Percentiles rank a stretch among this genome's conserved stretches.
These are phyloP conservation scores for Ettlia oleoabundans DNA, from an alignment of 139 green algal genomes.

Conservation along the genomic window DNA sequence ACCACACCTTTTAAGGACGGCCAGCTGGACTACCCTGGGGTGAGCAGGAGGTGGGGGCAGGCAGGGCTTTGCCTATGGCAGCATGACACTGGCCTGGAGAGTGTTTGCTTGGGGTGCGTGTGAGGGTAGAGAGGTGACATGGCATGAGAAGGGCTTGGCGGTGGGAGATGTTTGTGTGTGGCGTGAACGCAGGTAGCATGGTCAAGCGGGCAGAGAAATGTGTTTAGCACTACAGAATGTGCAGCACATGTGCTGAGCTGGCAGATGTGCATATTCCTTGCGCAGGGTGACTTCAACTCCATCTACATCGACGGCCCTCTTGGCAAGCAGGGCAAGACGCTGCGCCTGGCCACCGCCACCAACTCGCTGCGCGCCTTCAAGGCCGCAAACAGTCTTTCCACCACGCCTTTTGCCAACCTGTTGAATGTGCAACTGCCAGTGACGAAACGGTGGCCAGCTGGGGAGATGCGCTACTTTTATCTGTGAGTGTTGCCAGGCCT, in stretches of 20 bases:
- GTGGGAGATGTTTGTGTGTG: too few relatives aligned
- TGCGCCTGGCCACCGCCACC: neutral
- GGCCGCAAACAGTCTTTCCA: neutral
- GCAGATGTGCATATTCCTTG: neutral
- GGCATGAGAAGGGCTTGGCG: too few relatives aligned
- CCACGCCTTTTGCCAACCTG: neutral
- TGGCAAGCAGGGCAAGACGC: neutral
- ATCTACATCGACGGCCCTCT: neutral
- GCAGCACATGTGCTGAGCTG: neutral
- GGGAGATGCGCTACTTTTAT: neutral
- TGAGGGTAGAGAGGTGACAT: too few relatives aligned
- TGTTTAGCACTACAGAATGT: too few relatives aligned
- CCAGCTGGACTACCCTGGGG: neutral
- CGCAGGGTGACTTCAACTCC: neutral
- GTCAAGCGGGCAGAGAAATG: too few relatives aligned
- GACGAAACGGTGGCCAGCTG: neutral
- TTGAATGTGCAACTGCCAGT: neutral
- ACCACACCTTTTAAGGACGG: neutral
- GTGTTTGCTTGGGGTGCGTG: neutral
- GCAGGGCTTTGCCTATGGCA: neutral
- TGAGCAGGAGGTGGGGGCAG: neutral
- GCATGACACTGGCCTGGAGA: neutral
- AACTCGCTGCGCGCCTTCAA: conserved; percentile 5
- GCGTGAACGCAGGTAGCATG: too few relatives aligned
- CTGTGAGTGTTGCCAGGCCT: neutral